A percentile compares a stretch with the other conserved stretches of the same genome.
Conservation (phyloP, 2,329 filamentous ascomycete genomes). For the Trichoderma semiorbis region DNA sequence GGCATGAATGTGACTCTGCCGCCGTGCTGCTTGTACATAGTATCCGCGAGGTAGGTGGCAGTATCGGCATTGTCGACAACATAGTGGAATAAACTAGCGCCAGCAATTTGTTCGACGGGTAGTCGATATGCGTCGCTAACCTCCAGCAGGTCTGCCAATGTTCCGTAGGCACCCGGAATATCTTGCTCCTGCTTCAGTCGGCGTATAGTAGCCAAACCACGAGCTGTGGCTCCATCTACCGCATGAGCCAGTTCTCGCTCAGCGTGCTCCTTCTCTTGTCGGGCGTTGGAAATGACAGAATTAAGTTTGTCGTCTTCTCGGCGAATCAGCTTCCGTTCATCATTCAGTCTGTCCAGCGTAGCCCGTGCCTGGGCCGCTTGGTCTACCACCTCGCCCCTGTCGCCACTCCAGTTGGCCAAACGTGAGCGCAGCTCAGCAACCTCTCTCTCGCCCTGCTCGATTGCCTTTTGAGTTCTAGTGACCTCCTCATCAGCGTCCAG, state of each 20-base stretch:
- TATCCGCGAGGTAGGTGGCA: slow-evolving; percentile 75
- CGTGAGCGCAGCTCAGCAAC: slow-evolving; percentile 66
- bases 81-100: slow-evolving; percentile 90
- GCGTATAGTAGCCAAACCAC: slow-evolving; percentile 82
- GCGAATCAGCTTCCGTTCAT: slow-evolving; percentile 82
- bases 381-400: slow-evolving; percentile 68
- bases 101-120: slow-evolving; percentile 89
- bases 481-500: slow-evolving; percentile 85
- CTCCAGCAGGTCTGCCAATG: slow-evolving; percentile 86
- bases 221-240: slow-evolving; percentile 85
- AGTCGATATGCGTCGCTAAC: slow-evolving; percentile 81
- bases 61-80: slow-evolving; percentile 91
- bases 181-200: slow-evolving; percentile 75
- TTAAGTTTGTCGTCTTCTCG: slow-evolving; percentile 86
- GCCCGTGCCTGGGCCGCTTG: slow-evolving; percentile 76
- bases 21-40: slow-evolving; percentile 72
- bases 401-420: slow-evolving; percentile 75
- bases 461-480: slow-evolving; percentile 64
- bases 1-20: slow-evolving; percentile 95
- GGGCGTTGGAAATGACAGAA: slow-evolving; percentile 70
- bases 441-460: slow-evolving; percentile 68
- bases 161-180: slow-evolving; percentile 85
- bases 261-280: slow-evolving; percentile 71
- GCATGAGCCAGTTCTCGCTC: slow-evolving; percentile 75
- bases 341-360: slow-evolving; percentile 71